Percentiles rank a stretch among this genome's conserved stretches.
These are phyloP conservation scores for Osmozyma mogii DNA, from an alignment of 805 yeast genomes.

Conservation along the genomic window DNA sequence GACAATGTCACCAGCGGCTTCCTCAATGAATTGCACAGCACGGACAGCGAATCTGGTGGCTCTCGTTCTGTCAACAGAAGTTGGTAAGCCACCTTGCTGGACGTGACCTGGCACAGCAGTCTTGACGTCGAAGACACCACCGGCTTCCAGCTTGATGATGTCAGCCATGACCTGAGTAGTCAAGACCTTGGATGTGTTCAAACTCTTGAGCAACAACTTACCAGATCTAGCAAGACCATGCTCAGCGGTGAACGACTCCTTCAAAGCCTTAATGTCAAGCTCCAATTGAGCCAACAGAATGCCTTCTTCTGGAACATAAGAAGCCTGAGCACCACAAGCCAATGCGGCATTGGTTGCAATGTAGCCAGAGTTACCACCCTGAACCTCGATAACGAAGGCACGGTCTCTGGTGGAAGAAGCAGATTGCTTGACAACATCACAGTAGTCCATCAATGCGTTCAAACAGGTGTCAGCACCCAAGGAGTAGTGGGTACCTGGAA, in stretches of 20 bases:
- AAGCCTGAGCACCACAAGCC: slow-evolving; percentile 65
- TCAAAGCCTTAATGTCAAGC: slow-evolving; percentile 63
- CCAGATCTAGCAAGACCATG: slow-evolving; percentile 64
- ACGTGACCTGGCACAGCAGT: slow-evolving; percentile 84
- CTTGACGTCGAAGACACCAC: slow-evolving; percentile 64
- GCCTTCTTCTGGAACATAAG: slow-evolving; percentile 71
- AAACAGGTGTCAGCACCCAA: slow-evolving; percentile 71
- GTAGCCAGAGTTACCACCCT: slow-evolving; percentile 80
- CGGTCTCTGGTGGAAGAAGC: slow-evolving; percentile 75
- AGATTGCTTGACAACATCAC: slow-evolving; percentile 72
- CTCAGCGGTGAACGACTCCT: slow-evolving; percentile 50
- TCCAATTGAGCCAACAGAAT: slow-evolving; percentile 53
- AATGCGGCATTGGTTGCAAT: slow-evolving; percentile 64
- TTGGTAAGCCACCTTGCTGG: slow-evolving; percentile 76
- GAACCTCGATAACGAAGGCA: slow-evolving; percentile 75
- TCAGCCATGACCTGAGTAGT: slow-evolving; percentile 64
- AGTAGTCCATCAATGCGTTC: slow-evolving; percentile 61
- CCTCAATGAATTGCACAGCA: slow-evolving; percentile 64
- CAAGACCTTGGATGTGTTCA: slow-evolving; percentile 60
- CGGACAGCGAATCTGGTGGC: slow-evolving; percentile 66
- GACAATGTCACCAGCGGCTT: slow-evolving; percentile 15
- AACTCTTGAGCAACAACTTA: slow-evolving; percentile 59
- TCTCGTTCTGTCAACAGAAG: slow-evolving; percentile 69
- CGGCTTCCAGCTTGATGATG: slow-evolving; percentile 54
- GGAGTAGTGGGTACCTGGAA: slow-evolving; percentile 77